Base-by-base conservation (phyloP, 495 filamentous ascomycete genomes). In the Trichoderma parareesei region DNA sequence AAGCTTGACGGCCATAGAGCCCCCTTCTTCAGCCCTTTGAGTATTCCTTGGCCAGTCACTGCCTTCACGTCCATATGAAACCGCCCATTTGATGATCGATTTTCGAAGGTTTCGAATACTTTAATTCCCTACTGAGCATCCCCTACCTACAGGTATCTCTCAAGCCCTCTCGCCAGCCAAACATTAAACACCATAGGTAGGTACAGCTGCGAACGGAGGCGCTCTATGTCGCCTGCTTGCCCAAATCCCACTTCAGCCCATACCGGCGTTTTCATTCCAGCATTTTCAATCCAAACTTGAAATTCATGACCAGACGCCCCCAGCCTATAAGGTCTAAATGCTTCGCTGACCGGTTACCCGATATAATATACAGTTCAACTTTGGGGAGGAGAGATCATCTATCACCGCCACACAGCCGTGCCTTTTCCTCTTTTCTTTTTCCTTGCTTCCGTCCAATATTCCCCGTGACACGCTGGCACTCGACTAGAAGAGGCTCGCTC, bases 341-440 rank as follows among this genome's bases (percentile, higher is more conserved):
- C 61, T 49, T 63, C 42, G 61, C 40, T 63, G 61, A 42, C 61
- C 61, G 38, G 61, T 46, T 46, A 44, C 61, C 61, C 43, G 43
- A 63, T 63, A 46, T 63, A 63, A 63, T 48, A 27, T 63, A 63
- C 61, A 63, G 43, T 37, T 44, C 18, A 62, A 27, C 60, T 63
- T 48, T 63, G 43, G 38, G 61, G 61, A 63, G 61, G 41, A 63
- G 61, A 63, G 61, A 63, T 63, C 61, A 61, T 57, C 53, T 57
- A 57, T 57, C 27, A 57, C 27, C 53, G 37, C 33, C 53, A 57
- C 37, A 57, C 27, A 57, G 53, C 11, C 5, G 33, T 37, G 20
- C 37, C 13, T 57, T 57, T 35, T 35, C 8, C 37, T 57, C 37
- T 37, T 57, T 57, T 57, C 53, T 35, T 57, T 57, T 35, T 35